Percentiles rank a stretch among this genome's conserved stretches.
These are phyloP conservation scores for Scheffersomyces parashehatae DNA, from an alignment of 1,139 yeast species.

Conservation along the genomic window DNA sequence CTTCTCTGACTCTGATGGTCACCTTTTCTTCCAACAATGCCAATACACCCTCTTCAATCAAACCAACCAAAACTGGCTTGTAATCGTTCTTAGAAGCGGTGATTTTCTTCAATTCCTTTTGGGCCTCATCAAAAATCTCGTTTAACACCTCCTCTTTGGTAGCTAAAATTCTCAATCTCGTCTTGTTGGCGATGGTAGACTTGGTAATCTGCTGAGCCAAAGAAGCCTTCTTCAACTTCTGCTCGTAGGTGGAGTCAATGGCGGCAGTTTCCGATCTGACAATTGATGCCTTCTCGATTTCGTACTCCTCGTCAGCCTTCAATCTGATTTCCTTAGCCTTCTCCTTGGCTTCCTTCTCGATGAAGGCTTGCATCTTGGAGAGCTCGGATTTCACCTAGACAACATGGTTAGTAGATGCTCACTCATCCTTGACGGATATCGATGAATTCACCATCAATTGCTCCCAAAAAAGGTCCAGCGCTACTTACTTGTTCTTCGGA, in stretches of 20 bases:
- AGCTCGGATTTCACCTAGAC: conserved; percentile 88
- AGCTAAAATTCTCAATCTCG: conserved; percentile 84
- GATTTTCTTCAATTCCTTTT: conserved; percentile 57
- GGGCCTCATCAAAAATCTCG: conserved; percentile 72
- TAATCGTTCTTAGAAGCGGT: conserved; percentile 54
- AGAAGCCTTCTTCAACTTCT: conserved; percentile 85
- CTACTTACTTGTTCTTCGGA: conserved; percentile 50
- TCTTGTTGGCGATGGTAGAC: conserved; percentile 93
- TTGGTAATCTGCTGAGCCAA: conserved; percentile 94
- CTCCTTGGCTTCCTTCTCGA: conserved; percentile 98
- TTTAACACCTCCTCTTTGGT: conserved; percentile 83
- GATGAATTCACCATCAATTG: not conserved
- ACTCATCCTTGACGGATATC: no score
- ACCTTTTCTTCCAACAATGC: conserved; percentile 74
- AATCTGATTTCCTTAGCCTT: conserved; percentile 94
- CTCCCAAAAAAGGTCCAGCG: not conserved
- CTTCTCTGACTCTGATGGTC: conserved; percentile 65
- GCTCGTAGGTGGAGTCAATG: conserved; percentile 78
- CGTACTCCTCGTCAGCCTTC: conserved; percentile 98
- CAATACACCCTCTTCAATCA: conserved; percentile 81
- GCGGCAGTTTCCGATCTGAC: conserved; percentile 91
- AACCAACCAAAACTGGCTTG: conserved; percentile 67
- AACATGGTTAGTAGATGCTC: conserved; percentile 13
- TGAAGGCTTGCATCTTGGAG: conserved; percentile 97
- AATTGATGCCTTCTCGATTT: conserved; percentile 92